Base-by-base conservation (phyloP, 1,284 basidiomycete genomes). In the Ceratobasidium sp. region DNA sequence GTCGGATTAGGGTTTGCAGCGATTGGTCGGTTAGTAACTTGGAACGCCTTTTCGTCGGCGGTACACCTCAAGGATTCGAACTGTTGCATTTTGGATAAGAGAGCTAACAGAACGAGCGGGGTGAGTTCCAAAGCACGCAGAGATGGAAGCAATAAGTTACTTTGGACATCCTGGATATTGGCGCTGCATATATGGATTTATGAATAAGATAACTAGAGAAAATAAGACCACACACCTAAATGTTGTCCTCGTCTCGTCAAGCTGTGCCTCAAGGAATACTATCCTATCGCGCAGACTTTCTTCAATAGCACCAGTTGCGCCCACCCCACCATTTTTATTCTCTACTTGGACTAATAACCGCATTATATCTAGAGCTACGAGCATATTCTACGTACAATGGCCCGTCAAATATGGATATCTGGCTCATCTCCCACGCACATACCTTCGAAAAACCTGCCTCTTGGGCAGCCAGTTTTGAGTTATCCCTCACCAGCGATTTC, bases 251-350 rank as follows among this genome's bases (percentile, higher is more conserved):
- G 35, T 11, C 35, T 38, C 35, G 18, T 35, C 32, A 38, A 67
- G 26, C 38, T 67, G 64, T 8, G 50, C 41, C 52, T 67, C 64
- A 38, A 67, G 64, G 38, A 41, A 26, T 18, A 50, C 54, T 23
- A 67, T 67, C 47, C 64, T 49, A 28, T 67, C 64, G 52, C 50
- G 32, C 26, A 67, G 38, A 26, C 64, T 67, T 50, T 57, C 50
- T 44, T 67, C 64, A 30, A 67, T 52, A 18, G 62, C 62, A n/a
- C 49, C 28, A 21, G 62, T 47, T 26, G 30, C 50, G 32, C 50
- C 38, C 28, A 52, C 8, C 41, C 50, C 35, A 13, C 26, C n/a
- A 21, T 52, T 50, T 1, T 21, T 26, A 23, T 52, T 16, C 32
- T 64, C 62, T 4, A 21, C 35, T 23, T 55, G 35, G 1, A 67